Percentiles rank a stretch among this genome's conserved stretches.
Conservation (phyloP, 2,329 filamentous ascomycete species). For the Seiridium cupressi region DNA sequence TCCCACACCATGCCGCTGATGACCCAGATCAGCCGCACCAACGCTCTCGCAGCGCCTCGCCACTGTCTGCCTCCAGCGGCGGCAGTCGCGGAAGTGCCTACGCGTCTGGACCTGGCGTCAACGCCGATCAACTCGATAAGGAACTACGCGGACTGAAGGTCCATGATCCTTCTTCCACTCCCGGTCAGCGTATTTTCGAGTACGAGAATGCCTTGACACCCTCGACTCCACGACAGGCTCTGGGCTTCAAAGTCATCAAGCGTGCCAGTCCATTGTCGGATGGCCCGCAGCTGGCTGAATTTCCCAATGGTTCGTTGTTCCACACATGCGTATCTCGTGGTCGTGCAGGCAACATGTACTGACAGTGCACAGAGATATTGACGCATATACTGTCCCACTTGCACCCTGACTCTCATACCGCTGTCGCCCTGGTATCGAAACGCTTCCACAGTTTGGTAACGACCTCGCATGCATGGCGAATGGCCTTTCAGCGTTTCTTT, state of each 20-base stretch:
- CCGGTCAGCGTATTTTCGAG: constrained; percentile 55
- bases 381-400: constrained; percentile 90
- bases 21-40: constrained; percentile 31
- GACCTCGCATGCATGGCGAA: constrained; percentile 89
- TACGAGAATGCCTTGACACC: constrained; percentile 59
- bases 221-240: constrained; percentile 42
- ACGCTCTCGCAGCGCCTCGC: constrained; percentile 33
- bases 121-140: constrained; percentile 45
- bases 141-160: constrained; percentile 53
- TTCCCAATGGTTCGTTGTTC: constrained; percentile 76
- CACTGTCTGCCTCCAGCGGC: constrained; percentile 29
- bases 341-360: constrained; percentile 15
- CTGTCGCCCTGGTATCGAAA: constrained; percentile 81
- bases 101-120: constrained; percentile 24
- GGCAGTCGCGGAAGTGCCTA: constrained; percentile 15
- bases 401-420: constrained; percentile 77
- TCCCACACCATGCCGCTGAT: constrained; percentile 37
- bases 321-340: constrained; percentile 3
- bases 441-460: constrained; percentile 86
- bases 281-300: constrained; percentile 48
- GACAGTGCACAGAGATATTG: constrained; percentile 68
- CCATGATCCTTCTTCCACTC: constrained; percentile 25
- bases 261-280: constrained; percentile 36
- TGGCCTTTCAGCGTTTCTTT: constrained; percentile 89
- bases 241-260: constrained; percentile 57